Evolutionary conservation across 139 green algal species (phyloP), one percentile per base, ranked within the genome.

Genomic region (Chlamydomonas sp.): DNA sequence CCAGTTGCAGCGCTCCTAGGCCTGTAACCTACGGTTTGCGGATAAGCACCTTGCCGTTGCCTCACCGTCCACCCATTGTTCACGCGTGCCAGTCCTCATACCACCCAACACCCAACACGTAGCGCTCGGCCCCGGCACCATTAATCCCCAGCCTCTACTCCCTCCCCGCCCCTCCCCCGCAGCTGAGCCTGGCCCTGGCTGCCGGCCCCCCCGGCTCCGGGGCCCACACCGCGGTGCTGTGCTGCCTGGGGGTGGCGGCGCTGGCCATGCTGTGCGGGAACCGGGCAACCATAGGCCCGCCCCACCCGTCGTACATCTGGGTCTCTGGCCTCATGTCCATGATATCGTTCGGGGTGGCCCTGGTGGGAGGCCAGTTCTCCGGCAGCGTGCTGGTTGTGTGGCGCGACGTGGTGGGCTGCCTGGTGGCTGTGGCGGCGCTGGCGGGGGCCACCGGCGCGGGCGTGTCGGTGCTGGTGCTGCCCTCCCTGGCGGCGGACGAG

Each of bases 401-500:
- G 80, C 69, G 17, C 17, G 66, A 61, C 18, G 82, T 80, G 20
- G 82, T 87, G 10, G 16, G 60, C 10, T 59, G 61, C 12, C 31
- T 87, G 71, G n/a, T 87, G 82, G 12, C 16, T 12, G 63, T 73
- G 60, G 77, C 4, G n/a, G 0, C 73, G n/a, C 62, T 87, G 71
- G 82, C 12, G 7, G n/a, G 60, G 8, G 82, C 71, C 59, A 17
- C 4, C 18, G 57, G n/a, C 16, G 71, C 8, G 20, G 3, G 58
- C 5, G 72, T 73, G n/a, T 68, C 71, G 10, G n/a, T 67, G n/a
- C 10, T 73, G 82, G 82, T 87, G 82, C 82, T 87, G 60, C 82
- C 82, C 82, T 80, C 71, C 14, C 72, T 87, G 69, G 82, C 82
- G 62, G 10, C 67, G 71, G 71, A 87, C 82, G 82, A 87, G 82